Evolutionary conservation across 1,284 basidiomycete genomes (phyloP).

Genomic region (Fomitopsis betulina): DNA sequence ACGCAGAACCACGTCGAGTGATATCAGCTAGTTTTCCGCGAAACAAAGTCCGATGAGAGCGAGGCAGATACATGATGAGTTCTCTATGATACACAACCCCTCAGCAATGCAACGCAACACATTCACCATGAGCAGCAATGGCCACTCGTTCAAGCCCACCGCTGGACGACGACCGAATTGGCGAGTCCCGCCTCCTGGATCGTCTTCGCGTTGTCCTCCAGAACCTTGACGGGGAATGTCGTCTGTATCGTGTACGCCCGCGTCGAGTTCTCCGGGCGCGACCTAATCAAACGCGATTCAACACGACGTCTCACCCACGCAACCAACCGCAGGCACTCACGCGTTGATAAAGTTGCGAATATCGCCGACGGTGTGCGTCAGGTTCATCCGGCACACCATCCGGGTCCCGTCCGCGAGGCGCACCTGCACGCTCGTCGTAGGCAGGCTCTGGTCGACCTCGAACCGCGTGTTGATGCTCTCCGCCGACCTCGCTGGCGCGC

Average conservation of each 20-base stretch:
- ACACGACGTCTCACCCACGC: neutral
- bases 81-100: neutral
- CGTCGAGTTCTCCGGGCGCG: constrained; percentile 64
- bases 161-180: constrained; percentile 86
- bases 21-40: too few species aligned
- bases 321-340: constrained; percentile 45
- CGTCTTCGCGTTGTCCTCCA: constrained; percentile 67
- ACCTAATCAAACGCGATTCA: constrained; percentile 36
- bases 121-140: too few species aligned
- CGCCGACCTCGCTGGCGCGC: constrained; percentile 19
- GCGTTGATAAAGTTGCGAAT: constrained; percentile 86
- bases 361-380: constrained; percentile 87
- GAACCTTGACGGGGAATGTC: constrained; percentile 79
- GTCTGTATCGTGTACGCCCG: constrained; percentile 77
- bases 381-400: constrained; percentile 88
- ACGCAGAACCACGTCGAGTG: too few species aligned
- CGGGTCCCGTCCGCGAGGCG: constrained; percentile 89
- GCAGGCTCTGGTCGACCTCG: constrained; percentile 77
- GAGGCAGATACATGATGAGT: too few species aligned
- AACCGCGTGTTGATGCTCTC: constrained; percentile 55
- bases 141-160: constrained; percentile 51
- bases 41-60: too few species aligned
- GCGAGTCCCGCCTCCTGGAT: constrained; percentile 72
- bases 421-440: constrained; percentile 90
- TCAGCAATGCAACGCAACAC: neutral